phyloP scores from a whole-genome alignment of 169 alveolate species.

The Eimeria sp. region DNA sequence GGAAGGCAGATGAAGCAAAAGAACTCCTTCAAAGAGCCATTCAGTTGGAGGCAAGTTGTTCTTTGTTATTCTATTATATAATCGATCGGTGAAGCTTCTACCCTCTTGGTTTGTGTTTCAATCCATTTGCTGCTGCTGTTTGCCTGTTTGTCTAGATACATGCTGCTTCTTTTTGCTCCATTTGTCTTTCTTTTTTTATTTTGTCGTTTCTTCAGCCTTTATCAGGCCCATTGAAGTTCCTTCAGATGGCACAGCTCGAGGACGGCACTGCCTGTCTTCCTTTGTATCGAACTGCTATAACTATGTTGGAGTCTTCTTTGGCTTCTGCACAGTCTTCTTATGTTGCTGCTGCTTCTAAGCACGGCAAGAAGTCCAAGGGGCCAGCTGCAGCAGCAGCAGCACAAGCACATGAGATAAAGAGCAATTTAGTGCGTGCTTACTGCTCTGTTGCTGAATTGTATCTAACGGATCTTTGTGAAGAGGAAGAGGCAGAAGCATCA shows the following conservation, averaged over 20 bases:
- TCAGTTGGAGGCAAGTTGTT: slow-evolving; percentile 9
- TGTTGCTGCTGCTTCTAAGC: background rate
- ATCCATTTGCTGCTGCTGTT: slow-evolving; percentile 9
- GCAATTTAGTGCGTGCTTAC: slow-evolving; percentile 30
- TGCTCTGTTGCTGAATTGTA: slow-evolving; percentile 48
- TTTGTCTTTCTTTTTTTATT: background rate
- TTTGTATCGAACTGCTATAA: slow-evolving; percentile 18
- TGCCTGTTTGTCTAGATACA: background rate
- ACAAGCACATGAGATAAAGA: background rate
- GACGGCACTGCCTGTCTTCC: slow-evolving; percentile 51
- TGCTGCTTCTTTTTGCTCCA: background rate
- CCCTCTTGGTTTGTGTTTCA: background rate
- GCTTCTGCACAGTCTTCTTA: background rate
- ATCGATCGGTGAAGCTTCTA: background rate
- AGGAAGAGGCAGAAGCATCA: slow-evolving; percentile 16
- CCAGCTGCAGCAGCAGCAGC: slow-evolving; percentile 20
- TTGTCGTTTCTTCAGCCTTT: slow-evolving; percentile 16
- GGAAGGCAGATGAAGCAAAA: slow-evolving; percentile 19
- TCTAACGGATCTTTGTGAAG: slow-evolving; percentile 75
- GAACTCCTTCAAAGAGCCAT: slow-evolving; percentile 14
- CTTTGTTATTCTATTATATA: background rate
- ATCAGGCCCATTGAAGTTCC: slow-evolving; percentile 55
- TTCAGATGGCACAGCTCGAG: slow-evolving; percentile 71
- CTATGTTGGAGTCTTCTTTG: slow-evolving; percentile 18
- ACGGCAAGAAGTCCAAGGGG: background rate